Base-by-base conservation (phyloP, 345 rosid species). In the Hibiscus tridactylites region DNA sequence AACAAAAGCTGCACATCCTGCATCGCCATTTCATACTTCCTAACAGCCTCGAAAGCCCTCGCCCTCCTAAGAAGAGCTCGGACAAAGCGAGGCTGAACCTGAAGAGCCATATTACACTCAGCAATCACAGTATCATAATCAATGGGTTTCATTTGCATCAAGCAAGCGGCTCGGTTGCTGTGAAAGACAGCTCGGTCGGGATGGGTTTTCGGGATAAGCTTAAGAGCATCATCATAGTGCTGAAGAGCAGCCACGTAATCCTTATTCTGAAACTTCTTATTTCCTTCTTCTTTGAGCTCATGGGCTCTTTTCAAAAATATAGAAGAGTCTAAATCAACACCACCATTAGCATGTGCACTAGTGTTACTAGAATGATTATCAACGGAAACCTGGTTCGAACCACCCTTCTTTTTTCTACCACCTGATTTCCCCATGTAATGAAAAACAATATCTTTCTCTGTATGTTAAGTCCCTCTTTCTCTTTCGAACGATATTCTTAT, bases 111-210 rank as follows among this genome's bases (percentile, higher is more conserved):
- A 10, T 80, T 77, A 73, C 98, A 94, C 84, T 94, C 98, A 29
- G 88, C 63, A 79, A 94, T 94, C 39, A 91, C 96, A 46, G 82
- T 71, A 12, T 89, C 99, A 61, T 91, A 95, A 67, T 91, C 91
- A 33, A 91, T 80, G 3, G 99, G 99, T 70, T 95, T 95, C 99
- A 95, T 89, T 74, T 95, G 99, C 97, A 93, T 91, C 87, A 93
- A 82, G 74, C 98, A 93, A 70, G 97, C 97, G 29, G 99, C 97
- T 63, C 92, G 81, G 39, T 95, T 95, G 85, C 97, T 89, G 35
- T 95, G 97, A 72, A 88, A 92, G 66, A 95, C 88, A 19, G 97
- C 99, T 49, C 97, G 83, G 46, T 95, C 99, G 0, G 88, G 92
- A 75, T 95, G 97, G 64, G 65, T 83, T 72, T 89, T 92, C 0